A percentile compares a stretch with the other conserved stretches of the same genome.
Conservation (phyloP, 805 yeast species). For the Metschnikowia kofuensis region DNA sequence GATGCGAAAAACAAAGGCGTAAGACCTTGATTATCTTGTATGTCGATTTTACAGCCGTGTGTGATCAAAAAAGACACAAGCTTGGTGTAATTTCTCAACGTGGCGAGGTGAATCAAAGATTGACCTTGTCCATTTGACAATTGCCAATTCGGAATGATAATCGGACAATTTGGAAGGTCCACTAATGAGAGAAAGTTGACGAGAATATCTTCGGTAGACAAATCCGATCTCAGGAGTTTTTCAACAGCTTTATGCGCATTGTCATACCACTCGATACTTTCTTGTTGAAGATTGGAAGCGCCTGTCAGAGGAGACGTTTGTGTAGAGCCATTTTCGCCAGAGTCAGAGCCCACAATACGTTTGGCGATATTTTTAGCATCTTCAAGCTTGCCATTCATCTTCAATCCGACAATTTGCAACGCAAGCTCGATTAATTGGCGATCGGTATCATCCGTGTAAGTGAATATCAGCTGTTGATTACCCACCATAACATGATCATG, state of each 20-base stretch:
- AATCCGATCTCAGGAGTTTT: slow-evolving; percentile 42
- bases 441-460: slow-evolving; percentile 94
- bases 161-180: slow-evolving; percentile 62
- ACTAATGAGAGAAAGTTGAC: slow-evolving; percentile 54
- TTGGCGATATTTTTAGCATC: slow-evolving; percentile 94
- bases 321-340: slow-evolving; percentile 22
- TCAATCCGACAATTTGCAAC: slow-evolving; percentile 91
- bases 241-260: slow-evolving; percentile 51
- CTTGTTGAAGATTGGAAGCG: slow-evolving; percentile 17
- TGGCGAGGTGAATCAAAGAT: slow-evolving; percentile 82
- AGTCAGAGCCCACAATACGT: slow-evolving; percentile 73
- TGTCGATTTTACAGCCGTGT: slow-evolving; percentile 65
- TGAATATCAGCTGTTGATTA: slow-evolving; percentile 62
- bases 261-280: slow-evolving; percentile 47
- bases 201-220: slow-evolving; percentile 49
- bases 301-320: slow-evolving; percentile 4
- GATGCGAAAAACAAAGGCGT: slow-evolving; percentile 90
- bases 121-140: slow-evolving; percentile 82
- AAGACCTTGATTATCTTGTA: slow-evolving; percentile 73
- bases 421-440: slow-evolving; percentile 93
- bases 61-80: slow-evolving; percentile 64
- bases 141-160: slow-evolving; percentile 70
- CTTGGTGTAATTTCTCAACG: slow-evolving; percentile 65
- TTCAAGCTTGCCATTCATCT: slow-evolving; percentile 93
- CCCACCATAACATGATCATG: slow-evolving; percentile 35